Percentiles rank a stretch among this genome's conserved stretches.
Evolutionary conservation across 78 protist species (phyloP).

Genomic region (Planoprotostelium fungivorum): DNA sequence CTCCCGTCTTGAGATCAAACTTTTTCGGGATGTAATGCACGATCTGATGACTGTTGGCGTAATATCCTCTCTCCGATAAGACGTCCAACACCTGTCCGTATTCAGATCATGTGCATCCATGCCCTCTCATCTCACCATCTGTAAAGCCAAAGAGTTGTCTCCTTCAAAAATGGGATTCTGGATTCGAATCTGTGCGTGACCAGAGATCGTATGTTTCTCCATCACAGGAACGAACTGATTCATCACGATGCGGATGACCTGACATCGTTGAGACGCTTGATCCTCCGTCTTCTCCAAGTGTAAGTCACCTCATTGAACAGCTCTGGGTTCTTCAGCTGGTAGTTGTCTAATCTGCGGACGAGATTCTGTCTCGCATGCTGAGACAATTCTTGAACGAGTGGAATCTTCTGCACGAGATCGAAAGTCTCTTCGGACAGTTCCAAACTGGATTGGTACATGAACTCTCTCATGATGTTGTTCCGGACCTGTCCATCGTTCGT

Average conservation of each 20-base stretch:
- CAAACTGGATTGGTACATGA: constrained; percentile 44
- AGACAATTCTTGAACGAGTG: constrained; percentile 45
- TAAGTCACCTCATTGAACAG: constrained; percentile 9
- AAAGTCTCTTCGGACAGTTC: constrained; percentile 52
- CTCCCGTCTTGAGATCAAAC: neutral
- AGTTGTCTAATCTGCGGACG: constrained; percentile 53
- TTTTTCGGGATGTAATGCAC: neutral
- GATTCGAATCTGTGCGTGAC: neutral
- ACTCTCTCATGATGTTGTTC: constrained; percentile 34
- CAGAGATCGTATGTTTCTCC: neutral
- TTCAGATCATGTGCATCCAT: neutral
- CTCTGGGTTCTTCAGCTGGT: constrained; percentile 32
- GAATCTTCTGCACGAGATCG: constrained; percentile 48
- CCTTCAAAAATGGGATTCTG: neutral
- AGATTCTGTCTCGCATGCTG: constrained; percentile 55
- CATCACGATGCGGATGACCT: neutral
- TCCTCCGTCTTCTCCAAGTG: neutral
- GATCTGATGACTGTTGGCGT: neutral
- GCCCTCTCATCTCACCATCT: neutral
- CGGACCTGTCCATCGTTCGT: constrained; percentile 3
- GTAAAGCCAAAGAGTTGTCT: neutral
- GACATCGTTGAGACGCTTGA: too few relatives aligned
- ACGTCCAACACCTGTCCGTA: neutral
- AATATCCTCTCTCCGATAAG: neutral
- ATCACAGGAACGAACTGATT: neutral